Conservation (phyloP, 164 flowering plant genomes). For the Vitis labrusca region DNA sequence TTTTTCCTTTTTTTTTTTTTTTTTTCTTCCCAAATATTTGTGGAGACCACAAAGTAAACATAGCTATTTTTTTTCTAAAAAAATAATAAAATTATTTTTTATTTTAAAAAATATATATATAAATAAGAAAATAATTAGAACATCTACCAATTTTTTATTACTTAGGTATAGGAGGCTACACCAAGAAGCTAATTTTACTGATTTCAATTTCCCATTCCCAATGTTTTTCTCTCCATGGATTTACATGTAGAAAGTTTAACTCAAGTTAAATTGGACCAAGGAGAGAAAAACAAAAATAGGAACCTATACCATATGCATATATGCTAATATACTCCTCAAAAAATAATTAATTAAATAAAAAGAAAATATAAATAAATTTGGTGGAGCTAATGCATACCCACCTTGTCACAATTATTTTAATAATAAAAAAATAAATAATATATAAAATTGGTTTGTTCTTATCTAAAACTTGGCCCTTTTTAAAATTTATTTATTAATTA, state of each 20-base stretch:
- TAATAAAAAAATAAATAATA: not conserved
- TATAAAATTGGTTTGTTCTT: conserved; percentile 18
- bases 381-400: conserved; percentile 14
- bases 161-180: too few relatives aligned
- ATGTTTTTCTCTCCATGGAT: not conserved
- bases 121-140: too few relatives aligned
- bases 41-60: too few relatives aligned
- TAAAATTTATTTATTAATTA: conserved; percentile 5
- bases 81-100: too few relatives aligned
- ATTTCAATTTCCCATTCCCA: not conserved
- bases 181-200: not conserved
- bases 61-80: too few relatives aligned
- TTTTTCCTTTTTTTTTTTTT: too few relatives aligned
- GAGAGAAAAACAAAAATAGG: not conserved
- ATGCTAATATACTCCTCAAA: not conserved
- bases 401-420: conserved; percentile 10
- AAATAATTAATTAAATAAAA: not conserved
- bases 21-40: too few relatives aligned
- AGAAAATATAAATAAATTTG: conserved; percentile 9
- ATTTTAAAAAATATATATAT: too few relatives aligned
- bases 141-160: too few relatives aligned
- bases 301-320: not conserved
- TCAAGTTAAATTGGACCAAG: not conserved
- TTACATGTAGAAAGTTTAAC: conserved; percentile 2
- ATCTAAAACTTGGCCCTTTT: conserved; percentile 12